Evolutionary conservation across 208 protist genomes (phyloP), one percentile per base, ranked within the genome.

Genomic region (Crithidia brevicula): DNA sequence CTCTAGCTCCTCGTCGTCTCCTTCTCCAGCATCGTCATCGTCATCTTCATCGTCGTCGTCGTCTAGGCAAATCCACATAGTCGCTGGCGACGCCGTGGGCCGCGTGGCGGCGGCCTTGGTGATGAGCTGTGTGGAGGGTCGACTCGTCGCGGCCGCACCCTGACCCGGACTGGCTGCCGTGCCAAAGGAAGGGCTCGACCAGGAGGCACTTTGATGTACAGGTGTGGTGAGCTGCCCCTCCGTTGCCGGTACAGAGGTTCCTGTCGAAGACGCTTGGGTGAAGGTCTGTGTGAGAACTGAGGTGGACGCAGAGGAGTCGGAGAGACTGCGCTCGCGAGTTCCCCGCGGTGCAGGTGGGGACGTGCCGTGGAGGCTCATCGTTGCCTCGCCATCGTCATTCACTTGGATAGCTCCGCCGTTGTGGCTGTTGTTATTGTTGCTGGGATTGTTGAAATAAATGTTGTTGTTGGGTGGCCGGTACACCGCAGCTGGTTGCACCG

Each of bases 61-160:
- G 36, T 91, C 83, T 13, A 94, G 59, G 61, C 77, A 87, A 63
- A 94, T 94, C 88, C 88, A 94, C 70, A 89, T 46, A 22, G 85
- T 91, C 50, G 65, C 76, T 4, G 88, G 85, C 2, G 88, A 86
- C 16, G 72, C 74, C 6, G 67, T 61, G 27, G 88, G 88, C 10
- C 78, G 81, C 40, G 84, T 73, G 6, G 84, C 88, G 1, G 82
- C 88, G 0, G 82, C 84, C 25, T 73, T 74, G 5, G 74, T 74
- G 47, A 91, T 81, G 23, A 90, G 72, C 54, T 81, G 76, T 33
- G 84, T 85, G 13, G 83, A 88, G 0, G 74, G 66, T 4, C 83
- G 78, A 15, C 74, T 43, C n/a, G 27, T 25, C 7, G 49, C 65
- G n/a, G n/a, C n/a, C 36, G 11, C 34, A 31, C 18, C 10, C 30